These are phyloP conservation scores for Tuber aestivum DNA, from an alignment of 495 filamentous ascomycete species.

Conservation along the genomic window DNA sequence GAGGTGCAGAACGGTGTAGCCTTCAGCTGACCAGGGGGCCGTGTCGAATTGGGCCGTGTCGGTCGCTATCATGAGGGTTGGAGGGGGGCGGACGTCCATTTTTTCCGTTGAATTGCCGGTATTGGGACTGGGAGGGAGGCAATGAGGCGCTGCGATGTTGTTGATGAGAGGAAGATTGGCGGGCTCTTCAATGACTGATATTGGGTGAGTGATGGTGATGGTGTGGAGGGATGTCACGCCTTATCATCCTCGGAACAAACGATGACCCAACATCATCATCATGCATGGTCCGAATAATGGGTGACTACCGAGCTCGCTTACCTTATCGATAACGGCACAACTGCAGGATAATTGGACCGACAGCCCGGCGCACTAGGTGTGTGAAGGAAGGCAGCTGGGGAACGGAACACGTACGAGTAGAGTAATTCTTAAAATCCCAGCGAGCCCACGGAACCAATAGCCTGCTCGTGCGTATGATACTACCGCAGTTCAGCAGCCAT, in stretches of 20 bases:
- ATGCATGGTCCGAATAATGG: too few relatives aligned
- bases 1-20: constrained; percentile 30
- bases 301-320: not conserved
- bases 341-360: too few relatives aligned
- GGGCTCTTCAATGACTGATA: not conserved
- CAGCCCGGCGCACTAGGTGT: too few relatives aligned
- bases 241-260: not conserved
- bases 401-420: too few relatives aligned
- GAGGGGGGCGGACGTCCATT: constrained; percentile 6
- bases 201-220: not conserved
- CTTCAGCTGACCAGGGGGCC: constrained; percentile 31
- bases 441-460: too few relatives aligned
- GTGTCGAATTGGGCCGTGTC: constrained; percentile 27
- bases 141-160: not conserved
- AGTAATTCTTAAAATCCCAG: too few relatives aligned
- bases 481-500: too few relatives aligned
- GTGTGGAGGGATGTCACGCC: too few relatives aligned
- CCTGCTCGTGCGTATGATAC: too few relatives aligned
- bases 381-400: too few relatives aligned
- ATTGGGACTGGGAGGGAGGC: too few relatives aligned
- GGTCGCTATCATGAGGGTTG: constrained; percentile 36
- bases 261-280: not conserved
- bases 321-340: not conserved
- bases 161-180: not conserved
- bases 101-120: too few relatives aligned